Evolutionary conservation across 2,329 filamentous ascomycete species (phyloP).

Genomic region (Trichoderma sp.): DNA sequence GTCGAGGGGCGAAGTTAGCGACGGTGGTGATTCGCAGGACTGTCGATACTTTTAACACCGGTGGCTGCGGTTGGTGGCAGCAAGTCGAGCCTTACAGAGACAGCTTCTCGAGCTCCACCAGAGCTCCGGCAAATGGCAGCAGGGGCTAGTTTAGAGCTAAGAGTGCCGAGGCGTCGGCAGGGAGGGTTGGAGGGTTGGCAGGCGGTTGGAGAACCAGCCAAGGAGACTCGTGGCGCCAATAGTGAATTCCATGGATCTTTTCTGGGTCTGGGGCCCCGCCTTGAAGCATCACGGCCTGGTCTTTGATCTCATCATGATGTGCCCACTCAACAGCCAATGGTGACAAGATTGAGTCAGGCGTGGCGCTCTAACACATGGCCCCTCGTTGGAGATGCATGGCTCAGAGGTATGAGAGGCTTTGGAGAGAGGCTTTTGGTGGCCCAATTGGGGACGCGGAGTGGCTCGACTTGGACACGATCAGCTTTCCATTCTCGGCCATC

Average conservation of each 20-base stretch:
- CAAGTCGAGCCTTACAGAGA: neutral
- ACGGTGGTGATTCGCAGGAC: neutral
- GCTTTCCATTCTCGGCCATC: constrained; percentile 8
- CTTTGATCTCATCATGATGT: constrained; percentile 15
- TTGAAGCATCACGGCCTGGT: neutral
- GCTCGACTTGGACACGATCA: neutral
- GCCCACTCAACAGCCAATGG: neutral
- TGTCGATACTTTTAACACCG: neutral
- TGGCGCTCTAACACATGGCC: neutral
- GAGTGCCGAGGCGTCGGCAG: constrained; percentile 7
- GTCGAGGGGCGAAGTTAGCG: constrained; percentile 17
- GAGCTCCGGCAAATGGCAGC: constrained; percentile 16
- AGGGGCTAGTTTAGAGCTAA: neutral
- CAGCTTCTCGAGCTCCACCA: neutral
- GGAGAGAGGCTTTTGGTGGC: neutral
- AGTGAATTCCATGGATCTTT: neutral
- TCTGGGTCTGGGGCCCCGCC: constrained; percentile 12
- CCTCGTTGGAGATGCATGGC: neutral
- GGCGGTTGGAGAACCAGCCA: neutral
- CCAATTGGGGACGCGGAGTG: neutral
- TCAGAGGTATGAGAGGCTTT: neutral
- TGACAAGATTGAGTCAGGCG: neutral
- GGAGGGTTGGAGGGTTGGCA: neutral
- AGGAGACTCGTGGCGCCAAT: constrained; percentile 2
- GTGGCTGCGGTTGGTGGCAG: neutral